These are phyloP conservation scores for Fusarium abutilonis DNA, from an alignment of 2,329 filamentous ascomycete genomes.

Conservation along the genomic window DNA sequence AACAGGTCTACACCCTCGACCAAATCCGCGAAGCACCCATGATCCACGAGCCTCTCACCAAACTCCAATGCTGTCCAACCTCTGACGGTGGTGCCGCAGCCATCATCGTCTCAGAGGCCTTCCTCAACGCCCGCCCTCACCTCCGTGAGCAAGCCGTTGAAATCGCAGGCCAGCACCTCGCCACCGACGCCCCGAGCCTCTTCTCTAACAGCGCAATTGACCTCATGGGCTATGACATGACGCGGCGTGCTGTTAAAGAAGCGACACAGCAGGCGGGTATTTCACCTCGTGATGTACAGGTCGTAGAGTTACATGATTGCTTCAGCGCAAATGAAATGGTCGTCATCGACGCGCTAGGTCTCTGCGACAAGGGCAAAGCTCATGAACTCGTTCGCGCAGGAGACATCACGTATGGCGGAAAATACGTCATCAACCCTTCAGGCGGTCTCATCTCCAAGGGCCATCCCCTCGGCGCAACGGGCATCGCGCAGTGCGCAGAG, in stretches of 20 bases:
- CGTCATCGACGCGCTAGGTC: conserved; percentile 84
- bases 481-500: conserved; percentile 95
- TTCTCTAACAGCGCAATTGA: conserved; percentile 87
- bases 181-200: conserved; percentile 82
- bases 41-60: conserved; percentile 89
- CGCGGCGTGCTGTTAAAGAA: conserved; percentile 70
- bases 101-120: conserved; percentile 86
- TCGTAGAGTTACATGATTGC: conserved; percentile 96
- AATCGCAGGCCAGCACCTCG: conserved; percentile 86
- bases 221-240: conserved; percentile 90
- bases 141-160: conserved; percentile 84
- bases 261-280: conserved; percentile 81
- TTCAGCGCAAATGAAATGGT: conserved; percentile 97
- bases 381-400: conserved; percentile 89
- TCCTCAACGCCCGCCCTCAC: conserved; percentile 85
- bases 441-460: conserved; percentile 96
- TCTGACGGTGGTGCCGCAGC: conserved; percentile 92
- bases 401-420: conserved; percentile 90
- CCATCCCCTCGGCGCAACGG: conserved; percentile 91
- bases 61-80: conserved; percentile 98
- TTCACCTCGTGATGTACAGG: conserved; percentile 74
- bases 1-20: conserved; percentile 87
- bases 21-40: conserved; percentile 79
- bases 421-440: conserved; percentile 88
- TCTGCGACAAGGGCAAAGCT: conserved; percentile 81